phyloP scores from a whole-genome alignment of 192 early-diverging fungal genomes.

The Linnemannia elongata region DNA sequence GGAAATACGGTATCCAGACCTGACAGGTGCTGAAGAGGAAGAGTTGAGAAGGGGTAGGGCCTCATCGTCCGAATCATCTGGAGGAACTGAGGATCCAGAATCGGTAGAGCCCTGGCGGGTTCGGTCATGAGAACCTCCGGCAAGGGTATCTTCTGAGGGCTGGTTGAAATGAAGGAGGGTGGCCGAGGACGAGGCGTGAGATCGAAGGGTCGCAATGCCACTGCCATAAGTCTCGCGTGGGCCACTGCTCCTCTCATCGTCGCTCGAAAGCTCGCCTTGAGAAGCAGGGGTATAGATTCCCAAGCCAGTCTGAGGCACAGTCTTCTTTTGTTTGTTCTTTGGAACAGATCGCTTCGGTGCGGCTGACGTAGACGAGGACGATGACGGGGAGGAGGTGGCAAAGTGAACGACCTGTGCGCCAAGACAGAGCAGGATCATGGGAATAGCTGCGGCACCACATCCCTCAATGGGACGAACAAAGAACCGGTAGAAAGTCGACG shows the following conservation, averaged over 20 bases:
- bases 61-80: constrained; percentile 19
- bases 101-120: not conserved
- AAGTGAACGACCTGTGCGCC: constrained; percentile 75
- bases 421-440: constrained; percentile 81
- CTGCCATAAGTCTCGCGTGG: constrained; percentile 21
- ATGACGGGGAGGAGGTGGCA: not conserved
- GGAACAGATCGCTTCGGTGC: not conserved
- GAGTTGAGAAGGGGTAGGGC: constrained; percentile 4
- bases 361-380: not conserved
- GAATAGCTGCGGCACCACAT: constrained; percentile 86
- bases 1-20: constrained; percentile 5
- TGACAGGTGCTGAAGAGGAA: not conserved
- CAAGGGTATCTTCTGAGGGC: not conserved
- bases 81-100: constrained; percentile 6
- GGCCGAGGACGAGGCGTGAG: constrained; percentile 40
- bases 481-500: constrained; percentile 67
- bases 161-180: constrained; percentile 42
- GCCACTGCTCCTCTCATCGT: constrained; percentile 11
- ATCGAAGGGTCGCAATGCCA: constrained; percentile 21
- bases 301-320: constrained; percentile 5
- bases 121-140: not conserved
- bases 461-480: constrained; percentile 77
- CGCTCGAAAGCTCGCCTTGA: constrained; percentile 22
- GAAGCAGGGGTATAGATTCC: constrained; percentile 14
- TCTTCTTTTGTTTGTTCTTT: constrained; percentile 4